These are phyloP conservation scores for Microbotryum scabiosae DNA, from an alignment of 1,284 basidiomycete genomes.

Conservation along the genomic window DNA sequence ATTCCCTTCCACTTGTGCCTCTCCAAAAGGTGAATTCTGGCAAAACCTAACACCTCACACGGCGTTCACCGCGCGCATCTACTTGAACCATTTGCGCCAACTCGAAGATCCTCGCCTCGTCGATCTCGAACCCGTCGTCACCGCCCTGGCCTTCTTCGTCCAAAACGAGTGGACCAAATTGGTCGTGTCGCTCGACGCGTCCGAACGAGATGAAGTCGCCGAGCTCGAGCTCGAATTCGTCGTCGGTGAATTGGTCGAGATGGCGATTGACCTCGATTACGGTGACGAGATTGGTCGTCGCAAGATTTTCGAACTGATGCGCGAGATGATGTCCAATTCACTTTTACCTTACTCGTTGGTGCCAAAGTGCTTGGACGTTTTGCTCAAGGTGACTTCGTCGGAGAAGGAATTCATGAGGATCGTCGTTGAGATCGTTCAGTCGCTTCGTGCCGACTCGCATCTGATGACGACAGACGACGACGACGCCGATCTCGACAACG, in stretches of 20 bases:
- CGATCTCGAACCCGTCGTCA: conserved; percentile 73
- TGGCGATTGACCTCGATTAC: conserved; percentile 80
- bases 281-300: conserved; percentile 88
- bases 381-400: conserved; percentile 70
- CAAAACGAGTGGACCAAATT: conserved; percentile 46
- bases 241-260: conserved; percentile 68
- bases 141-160: conserved; percentile 75
- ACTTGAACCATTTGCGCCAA: conserved; percentile 61
- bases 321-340: conserved; percentile 82
- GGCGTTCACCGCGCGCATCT: conserved; percentile 74
- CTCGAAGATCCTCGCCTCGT: conserved; percentile 62
- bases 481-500: conserved; percentile 46
- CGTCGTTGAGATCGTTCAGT: conserved; percentile 86
- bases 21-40: conserved; percentile 63
- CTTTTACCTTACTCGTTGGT: conserved; percentile 70
- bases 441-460: conserved; percentile 54
- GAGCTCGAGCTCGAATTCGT: conserved; percentile 63
- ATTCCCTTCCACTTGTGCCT: background rate
- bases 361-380: conserved; percentile 72
- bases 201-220: conserved; percentile 49
- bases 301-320: conserved; percentile 80
- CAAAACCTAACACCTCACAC: conserved; percentile 64
- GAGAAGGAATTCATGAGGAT: conserved; percentile 89
- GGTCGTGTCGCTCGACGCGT: conserved; percentile 39
- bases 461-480: conserved; percentile 28